Percentiles rank a stretch among this genome's conserved stretches.
Evolutionary conservation across 352 stramenopile genomes (phyloP).

Genomic region (Phytopythium vexans): DNA sequence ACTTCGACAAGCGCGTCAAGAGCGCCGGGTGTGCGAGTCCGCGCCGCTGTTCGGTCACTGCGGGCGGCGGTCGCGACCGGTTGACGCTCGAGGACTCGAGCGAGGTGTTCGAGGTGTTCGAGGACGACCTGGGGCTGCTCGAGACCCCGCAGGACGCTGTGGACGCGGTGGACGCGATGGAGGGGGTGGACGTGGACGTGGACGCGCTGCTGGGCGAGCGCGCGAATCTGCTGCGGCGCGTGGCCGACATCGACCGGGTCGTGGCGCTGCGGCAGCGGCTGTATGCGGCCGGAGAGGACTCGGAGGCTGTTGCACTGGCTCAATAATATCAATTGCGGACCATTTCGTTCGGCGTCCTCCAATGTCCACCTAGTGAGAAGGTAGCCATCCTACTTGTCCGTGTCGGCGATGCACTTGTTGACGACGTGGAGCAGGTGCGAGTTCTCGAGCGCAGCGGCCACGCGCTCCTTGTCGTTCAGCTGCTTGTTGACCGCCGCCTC

Average conservation of each 20-base stretch:
- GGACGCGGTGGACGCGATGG: not conserved
- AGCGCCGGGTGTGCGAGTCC: constrained; percentile 21
- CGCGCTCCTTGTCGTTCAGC: constrained; percentile 96
- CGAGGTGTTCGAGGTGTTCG: constrained; percentile 29
- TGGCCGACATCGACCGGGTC: constrained; percentile 36
- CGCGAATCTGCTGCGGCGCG: constrained; percentile 26
- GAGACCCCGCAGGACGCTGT: not conserved
- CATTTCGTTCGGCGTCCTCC: not conserved
- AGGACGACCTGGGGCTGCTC: constrained; percentile 5
- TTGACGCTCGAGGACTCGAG: constrained; percentile 29
- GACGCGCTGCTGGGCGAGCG: constrained; percentile 31
- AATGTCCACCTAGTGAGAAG: not conserved
- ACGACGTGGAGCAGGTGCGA: constrained; percentile 94
- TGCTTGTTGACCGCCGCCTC: constrained; percentile 97
- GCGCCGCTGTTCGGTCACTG: not conserved
- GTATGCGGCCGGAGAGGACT: not conserved
- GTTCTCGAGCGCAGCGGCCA: constrained; percentile 96
- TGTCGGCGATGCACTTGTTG: constrained; percentile 95
- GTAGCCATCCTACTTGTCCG: constrained; percentile 60
- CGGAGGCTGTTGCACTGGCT: not conserved
- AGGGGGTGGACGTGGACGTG: constrained; percentile 9
- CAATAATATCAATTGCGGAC: constrained; percentile 7
- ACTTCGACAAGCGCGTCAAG: constrained; percentile 40
- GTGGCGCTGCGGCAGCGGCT: constrained; percentile 13
- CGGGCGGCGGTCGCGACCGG: constrained; percentile 9